Percentiles rank a stretch among this genome's conserved stretches.
phyloP scores from a whole-genome alignment of 805 yeast species.

The Tetrapisispora fleetii region DNA sequence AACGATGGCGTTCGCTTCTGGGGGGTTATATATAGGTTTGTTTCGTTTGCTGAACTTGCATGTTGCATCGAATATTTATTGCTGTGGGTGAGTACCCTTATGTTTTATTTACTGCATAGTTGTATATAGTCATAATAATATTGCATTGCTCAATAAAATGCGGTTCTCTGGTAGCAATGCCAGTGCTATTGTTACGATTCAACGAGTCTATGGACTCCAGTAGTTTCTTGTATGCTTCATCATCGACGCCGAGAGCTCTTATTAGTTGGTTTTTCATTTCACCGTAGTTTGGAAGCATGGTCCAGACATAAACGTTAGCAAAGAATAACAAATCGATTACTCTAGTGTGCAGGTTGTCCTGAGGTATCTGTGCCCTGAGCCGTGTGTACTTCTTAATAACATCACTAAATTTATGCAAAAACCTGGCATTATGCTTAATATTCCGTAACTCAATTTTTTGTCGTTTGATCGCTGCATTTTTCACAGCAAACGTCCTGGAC shows the following conservation, averaged over 20 bases:
- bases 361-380: neutral
- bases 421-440: conserved; percentile 16
- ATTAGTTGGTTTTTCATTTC: conserved; percentile 10
- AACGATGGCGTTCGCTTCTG: too few relatives aligned
- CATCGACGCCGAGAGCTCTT: conserved; percentile 4
- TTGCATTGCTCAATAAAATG: conserved; percentile 24
- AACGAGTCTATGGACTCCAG: neutral
- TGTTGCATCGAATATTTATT: neutral
- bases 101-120: neutral
- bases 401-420: conserved; percentile 10
- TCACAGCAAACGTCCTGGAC: conserved; percentile 22
- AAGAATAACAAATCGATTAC: conserved; percentile 12
- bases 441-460: conserved; percentile 15
- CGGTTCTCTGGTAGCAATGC: conserved; percentile 11
- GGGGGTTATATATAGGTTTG: neutral
- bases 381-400: conserved; percentile 6
- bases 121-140: conserved; percentile 18
- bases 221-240: conserved; percentile 5
- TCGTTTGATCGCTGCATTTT: conserved; percentile 15
- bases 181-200: neutral
- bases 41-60: neutral
- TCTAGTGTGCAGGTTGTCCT: neutral
- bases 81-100: neutral
- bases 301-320: conserved; percentile 21
- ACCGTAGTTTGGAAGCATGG: conserved; percentile 18